Conservation (phyloP, 805 yeast species). For the Pichia deserticola region DNA sequence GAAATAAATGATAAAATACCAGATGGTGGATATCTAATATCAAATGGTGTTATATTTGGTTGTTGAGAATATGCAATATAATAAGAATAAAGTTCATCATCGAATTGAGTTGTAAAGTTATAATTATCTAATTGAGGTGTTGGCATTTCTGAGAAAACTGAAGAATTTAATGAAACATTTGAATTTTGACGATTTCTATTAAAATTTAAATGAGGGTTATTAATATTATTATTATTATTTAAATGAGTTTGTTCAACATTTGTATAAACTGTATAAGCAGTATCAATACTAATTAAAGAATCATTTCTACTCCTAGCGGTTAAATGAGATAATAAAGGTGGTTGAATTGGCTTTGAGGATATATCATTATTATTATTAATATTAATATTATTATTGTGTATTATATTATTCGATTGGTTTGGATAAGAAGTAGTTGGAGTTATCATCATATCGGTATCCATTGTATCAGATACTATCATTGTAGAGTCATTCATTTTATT, state of each 20-base stretch:
- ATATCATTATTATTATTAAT: too few species aligned
- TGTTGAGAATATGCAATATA: constrained; percentile 44
- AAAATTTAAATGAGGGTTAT: neutral
- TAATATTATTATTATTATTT: too few species aligned
- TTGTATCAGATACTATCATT: neutral
- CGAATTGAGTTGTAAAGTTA: constrained; percentile 33
- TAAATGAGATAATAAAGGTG: neutral
- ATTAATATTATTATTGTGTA: neutral
- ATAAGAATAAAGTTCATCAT: constrained; percentile 36
- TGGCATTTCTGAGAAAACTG: constrained; percentile 13
- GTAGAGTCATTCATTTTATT: neutral
- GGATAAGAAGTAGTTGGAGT: constrained; percentile 1
- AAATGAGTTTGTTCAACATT: constrained; percentile 2
- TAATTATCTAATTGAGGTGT: constrained; percentile 17
- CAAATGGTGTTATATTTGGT: constrained; percentile 65
- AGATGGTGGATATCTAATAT: constrained; percentile 56
- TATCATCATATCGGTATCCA: constrained; percentile 2
- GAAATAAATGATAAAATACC: constrained; percentile 58
- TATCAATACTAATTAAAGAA: constrained; percentile 8
- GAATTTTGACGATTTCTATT: constrained; percentile 13
- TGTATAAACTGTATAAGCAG: constrained; percentile 3
- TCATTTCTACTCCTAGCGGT: constrained; percentile 9
- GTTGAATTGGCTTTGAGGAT: too few species aligned
- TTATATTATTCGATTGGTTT: neutral
- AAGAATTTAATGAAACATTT: constrained; percentile 17